Conservation (phyloP, 768 basidiomycete species). For the Naganishia onofrii region DNA sequence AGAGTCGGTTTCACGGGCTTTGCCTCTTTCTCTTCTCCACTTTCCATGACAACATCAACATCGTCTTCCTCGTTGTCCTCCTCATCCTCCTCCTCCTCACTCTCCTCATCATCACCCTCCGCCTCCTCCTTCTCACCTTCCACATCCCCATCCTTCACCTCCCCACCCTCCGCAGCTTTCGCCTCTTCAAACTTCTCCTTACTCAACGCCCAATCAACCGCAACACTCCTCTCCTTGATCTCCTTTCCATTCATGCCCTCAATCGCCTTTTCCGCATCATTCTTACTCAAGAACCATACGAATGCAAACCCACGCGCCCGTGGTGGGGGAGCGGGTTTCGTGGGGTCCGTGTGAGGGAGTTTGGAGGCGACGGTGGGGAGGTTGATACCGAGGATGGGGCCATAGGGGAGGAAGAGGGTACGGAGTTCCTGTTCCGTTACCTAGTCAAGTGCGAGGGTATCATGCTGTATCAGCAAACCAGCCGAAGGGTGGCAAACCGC, state of each 20-base stretch:
- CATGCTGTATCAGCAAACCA: conserved; percentile 20
- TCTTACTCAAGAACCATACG: conserved; percentile 83
- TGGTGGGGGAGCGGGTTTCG: conserved; percentile 46
- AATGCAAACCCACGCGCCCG: conserved; percentile 81
- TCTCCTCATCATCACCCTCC: conserved; percentile 39
- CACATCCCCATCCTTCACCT: conserved; percentile 44
- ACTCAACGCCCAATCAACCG: conserved; percentile 94
- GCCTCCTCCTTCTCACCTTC: conserved; percentile 48
- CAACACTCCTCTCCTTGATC: conserved; percentile 62
- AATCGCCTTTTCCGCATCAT: conserved; percentile 78
- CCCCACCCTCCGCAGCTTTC: conserved; percentile 56
- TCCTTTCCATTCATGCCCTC: conserved; percentile 73
- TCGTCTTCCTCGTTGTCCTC: conserved; percentile 41
- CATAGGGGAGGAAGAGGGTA: conserved; percentile 78
- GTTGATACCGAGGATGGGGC: conserved; percentile 79
- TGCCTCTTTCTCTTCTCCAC: conserved; percentile 56
- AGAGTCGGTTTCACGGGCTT: conserved; percentile 56
- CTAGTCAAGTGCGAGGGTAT: conserved; percentile 48
- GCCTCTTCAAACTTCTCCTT: conserved; percentile 88
- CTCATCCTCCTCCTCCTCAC: conserved; percentile 40
- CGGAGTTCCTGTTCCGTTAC: conserved; percentile 80
- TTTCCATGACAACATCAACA: conserved; percentile 39
- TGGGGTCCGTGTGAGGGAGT: conserved; percentile 51
- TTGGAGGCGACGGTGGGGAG: conserved; percentile 61
- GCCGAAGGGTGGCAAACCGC: conserved; percentile 33